These are phyloP conservation scores for Aleurites moluccanus DNA, from an alignment of 441 rosid genomes.

Conservation along the genomic window DNA sequence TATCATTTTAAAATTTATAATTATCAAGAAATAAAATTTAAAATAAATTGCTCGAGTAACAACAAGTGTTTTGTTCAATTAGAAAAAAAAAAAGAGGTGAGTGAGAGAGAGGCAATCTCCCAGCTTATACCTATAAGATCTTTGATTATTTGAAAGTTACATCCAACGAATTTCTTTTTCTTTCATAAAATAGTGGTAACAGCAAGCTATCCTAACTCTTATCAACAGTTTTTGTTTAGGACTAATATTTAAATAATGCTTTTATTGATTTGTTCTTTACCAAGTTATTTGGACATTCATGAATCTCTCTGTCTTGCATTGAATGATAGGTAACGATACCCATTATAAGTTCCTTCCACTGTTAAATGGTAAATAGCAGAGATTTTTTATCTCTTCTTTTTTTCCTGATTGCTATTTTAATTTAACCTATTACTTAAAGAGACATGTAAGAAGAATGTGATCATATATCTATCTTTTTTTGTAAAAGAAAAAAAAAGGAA, in stretches of 20 bases:
- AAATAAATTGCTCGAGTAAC: no score
- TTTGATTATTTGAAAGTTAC: background rate
- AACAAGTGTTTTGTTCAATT: no score
- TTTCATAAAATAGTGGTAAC: background rate
- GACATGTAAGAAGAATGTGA: no score
- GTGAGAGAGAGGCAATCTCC: background rate
- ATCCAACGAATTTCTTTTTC: background rate
- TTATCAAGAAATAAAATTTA: no score
- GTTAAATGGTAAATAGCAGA: no score
- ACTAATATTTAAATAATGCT: background rate
- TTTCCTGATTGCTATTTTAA: no score
- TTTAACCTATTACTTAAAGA: no score
- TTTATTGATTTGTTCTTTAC: no score
- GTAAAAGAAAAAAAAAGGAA: no score
- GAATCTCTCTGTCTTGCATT: background rate
- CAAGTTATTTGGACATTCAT: background rate
- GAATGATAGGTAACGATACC: background rate
- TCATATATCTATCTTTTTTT: no score
- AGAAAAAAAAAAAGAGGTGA: background rate
- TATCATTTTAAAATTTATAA: no score
- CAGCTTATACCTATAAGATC: background rate
- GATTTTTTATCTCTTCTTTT: background rate
- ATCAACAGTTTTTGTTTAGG: no score
- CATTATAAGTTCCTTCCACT: background rate
- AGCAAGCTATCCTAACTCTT: background rate